Evolutionary conservation across 2,329 filamentous ascomycete species (phyloP).

Genomic region (Hypoxylon sp.): DNA sequence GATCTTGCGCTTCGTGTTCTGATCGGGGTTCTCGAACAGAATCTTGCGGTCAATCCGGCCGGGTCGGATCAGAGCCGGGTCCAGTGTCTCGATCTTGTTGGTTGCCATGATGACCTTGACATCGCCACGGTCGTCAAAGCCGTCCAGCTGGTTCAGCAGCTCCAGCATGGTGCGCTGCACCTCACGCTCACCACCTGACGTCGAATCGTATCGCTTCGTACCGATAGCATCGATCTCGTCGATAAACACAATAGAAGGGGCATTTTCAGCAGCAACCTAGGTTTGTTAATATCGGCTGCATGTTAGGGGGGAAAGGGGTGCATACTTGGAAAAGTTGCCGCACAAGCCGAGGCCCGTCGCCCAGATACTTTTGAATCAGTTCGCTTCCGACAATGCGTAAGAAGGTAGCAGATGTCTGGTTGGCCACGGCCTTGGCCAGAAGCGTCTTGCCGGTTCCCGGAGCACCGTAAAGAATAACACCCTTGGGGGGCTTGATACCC

Average conservation of each 20-base stretch:
- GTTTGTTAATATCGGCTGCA: slow-evolving; percentile 34
- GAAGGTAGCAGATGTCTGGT: slow-evolving; percentile 99
- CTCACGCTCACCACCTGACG: slow-evolving; percentile 94
- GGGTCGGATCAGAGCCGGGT: slow-evolving; percentile 93
- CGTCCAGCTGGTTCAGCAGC: slow-evolving; percentile 96
- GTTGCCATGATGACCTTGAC: slow-evolving; percentile 99
- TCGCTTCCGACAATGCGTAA: slow-evolving; percentile 96
- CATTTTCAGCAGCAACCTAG: slow-evolving; percentile 90
- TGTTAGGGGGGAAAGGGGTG: neutral
- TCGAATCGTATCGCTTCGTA: slow-evolving; percentile 98
- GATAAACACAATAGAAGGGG: slow-evolving; percentile 97
- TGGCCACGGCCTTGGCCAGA: slow-evolving; percentile 95
- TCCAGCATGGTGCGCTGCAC: slow-evolving; percentile 99
- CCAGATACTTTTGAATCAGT: slow-evolving; percentile 97
- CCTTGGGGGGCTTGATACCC: slow-evolving; percentile 99
- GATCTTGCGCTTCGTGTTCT: slow-evolving; percentile 97
- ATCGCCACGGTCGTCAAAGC: slow-evolving; percentile 97
- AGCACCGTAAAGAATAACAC: slow-evolving; percentile 97
- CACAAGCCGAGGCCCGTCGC: slow-evolving; percentile 92
- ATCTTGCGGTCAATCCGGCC: slow-evolving; percentile 99
- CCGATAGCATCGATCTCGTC: slow-evolving; percentile 99
- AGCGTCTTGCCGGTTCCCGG: slow-evolving; percentile 97
- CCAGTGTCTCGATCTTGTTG: slow-evolving; percentile 98
- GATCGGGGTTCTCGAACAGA: slow-evolving; percentile 71
- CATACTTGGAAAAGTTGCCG: slow-evolving; percentile 90